phyloP scores from a whole-genome alignment of 2,329 filamentous ascomycete genomes.

The Cercospora zeae-maydis region DNA sequence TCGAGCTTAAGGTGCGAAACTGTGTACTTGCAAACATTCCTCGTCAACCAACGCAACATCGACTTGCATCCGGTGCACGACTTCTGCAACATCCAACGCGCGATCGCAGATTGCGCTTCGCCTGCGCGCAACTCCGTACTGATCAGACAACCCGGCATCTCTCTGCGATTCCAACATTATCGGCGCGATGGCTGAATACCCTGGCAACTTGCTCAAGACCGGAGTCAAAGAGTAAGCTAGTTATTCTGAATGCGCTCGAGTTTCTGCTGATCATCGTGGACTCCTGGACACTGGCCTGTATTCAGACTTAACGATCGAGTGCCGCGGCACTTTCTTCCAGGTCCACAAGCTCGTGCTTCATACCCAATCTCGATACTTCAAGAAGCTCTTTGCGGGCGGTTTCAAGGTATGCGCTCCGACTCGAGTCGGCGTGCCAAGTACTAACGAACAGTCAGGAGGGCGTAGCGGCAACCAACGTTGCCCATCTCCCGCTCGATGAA shows the following conservation, averaged over 20 bases:
- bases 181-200: not conserved
- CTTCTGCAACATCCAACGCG: not conserved
- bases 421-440: not conserved
- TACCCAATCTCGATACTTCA: constrained; percentile 43
- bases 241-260: not conserved
- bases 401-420: constrained; percentile 20
- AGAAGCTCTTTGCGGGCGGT: constrained; percentile 36
- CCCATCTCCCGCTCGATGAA: constrained; percentile 19
- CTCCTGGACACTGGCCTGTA: constrained; percentile 24
- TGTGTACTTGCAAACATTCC: not conserved
- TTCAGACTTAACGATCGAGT: constrained; percentile 45
- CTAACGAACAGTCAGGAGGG: constrained; percentile 15
- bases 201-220: not conserved
- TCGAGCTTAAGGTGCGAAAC: not conserved
- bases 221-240: not conserved
- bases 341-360: constrained; percentile 44
- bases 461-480: constrained; percentile 2
- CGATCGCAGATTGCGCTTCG: no score
- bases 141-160: not conserved
- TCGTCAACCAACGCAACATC: not conserved
- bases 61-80: not conserved
- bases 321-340: constrained; percentile 39
- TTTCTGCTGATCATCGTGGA: not conserved
- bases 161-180: not conserved
- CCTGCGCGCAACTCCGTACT: not conserved